Percentiles rank a stretch among this genome's conserved stretches.
phyloP scores from a whole-genome alignment of 2,329 filamentous ascomycete genomes.

The Microdochium paspali region DNA sequence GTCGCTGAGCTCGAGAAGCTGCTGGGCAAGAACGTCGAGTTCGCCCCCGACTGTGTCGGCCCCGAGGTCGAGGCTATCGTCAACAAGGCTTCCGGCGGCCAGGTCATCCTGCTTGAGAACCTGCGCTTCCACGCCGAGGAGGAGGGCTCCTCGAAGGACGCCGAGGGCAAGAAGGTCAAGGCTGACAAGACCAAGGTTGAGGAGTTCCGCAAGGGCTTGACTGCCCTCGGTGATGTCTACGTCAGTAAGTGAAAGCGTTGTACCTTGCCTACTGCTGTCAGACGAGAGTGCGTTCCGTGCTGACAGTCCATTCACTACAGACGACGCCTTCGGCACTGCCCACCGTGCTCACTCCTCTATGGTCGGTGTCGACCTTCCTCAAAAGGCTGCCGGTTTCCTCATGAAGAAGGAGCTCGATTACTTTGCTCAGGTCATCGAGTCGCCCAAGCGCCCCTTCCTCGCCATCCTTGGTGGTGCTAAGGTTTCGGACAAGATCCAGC shows the following conservation, averaged over 20 bases:
- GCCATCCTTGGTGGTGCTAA: slow-evolving; percentile 97
- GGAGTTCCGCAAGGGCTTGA: slow-evolving; percentile 90
- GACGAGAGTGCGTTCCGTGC: too few relatives aligned
- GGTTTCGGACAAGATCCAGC: slow-evolving; percentile 98
- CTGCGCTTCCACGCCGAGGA: slow-evolving; percentile 97
- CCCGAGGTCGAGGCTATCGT: slow-evolving; percentile 84
- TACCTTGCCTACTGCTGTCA: neutral
- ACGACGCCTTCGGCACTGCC: slow-evolving; percentile 97
- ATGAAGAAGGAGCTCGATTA: slow-evolving; percentile 99
- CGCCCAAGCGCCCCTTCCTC: slow-evolving; percentile 88
- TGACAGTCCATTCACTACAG: too few relatives aligned
- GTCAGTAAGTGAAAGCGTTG: slow-evolving; percentile 61
- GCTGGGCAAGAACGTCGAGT: slow-evolving; percentile 73
- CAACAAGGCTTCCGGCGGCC: slow-evolving; percentile 69
- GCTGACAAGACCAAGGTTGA: slow-evolving; percentile 89
- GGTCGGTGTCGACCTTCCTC: slow-evolving; percentile 91
- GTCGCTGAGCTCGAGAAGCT: slow-evolving; percentile 87
- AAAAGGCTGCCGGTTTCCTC: slow-evolving; percentile 96
- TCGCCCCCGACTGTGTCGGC: slow-evolving; percentile 86
- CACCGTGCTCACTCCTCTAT: slow-evolving; percentile 99
- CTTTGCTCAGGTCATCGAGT: slow-evolving; percentile 94
- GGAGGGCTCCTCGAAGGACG: slow-evolving; percentile 92
- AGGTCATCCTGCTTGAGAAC: slow-evolving; percentile 91
- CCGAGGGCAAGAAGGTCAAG: slow-evolving; percentile 94
- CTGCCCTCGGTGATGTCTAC: slow-evolving; percentile 88